Base-by-base conservation (phyloP, 768 basidiomycete species). In the Boletellus ananiceps region DNA sequence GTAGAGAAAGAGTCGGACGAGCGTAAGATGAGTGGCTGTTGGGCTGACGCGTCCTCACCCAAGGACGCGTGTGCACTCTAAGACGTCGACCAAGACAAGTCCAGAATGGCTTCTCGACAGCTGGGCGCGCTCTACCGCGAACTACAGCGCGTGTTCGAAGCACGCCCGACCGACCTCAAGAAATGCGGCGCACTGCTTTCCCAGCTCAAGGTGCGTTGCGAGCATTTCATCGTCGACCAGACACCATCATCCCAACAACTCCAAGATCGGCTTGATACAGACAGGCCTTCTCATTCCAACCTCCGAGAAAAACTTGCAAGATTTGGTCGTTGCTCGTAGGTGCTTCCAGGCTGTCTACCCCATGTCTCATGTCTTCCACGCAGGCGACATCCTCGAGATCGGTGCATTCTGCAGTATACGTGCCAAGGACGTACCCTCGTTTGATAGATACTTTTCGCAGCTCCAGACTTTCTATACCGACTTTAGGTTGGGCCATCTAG, bases 371-470 rank as follows among this genome's bases (percentile, higher is more conserved):
- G 42, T 45, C 33, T 31, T 23, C 38, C 9, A 21, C 23, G 31
- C 67, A 94, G 93, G 95, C 52, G 92, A 93, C 54, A 88, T 96
- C 50, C 84, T 99, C 50, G 95, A 97, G 74, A 85, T 97, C 58
- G 95, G 93, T 46, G 92, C 93, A 15, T 85, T 94, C 74, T 88
- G 89, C 76, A 93, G 94, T 54, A 88, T 98, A 67, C 81, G 92
- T 34, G 79, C 84, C 55, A 82, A 81, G 63, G 91, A 95, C 66
- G 81, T 94, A 18, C 88, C 93, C 46, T 87, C 91, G 0, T 99
- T 98, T 65, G 91, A 95, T 69, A 82, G 94, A 56, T 98, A 96
- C 68, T 92, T 94, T 66, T 84, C 90, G 14, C 91, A 95, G 69
- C 76, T 96, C 4, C 84, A 88, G 58, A 83, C 85, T 0, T 95